Evolutionary conservation across 2,329 filamentous ascomycete genomes (phyloP), one percentile per base, ranked within the genome.

Genomic region (Byssochlamys sp.): DNA sequence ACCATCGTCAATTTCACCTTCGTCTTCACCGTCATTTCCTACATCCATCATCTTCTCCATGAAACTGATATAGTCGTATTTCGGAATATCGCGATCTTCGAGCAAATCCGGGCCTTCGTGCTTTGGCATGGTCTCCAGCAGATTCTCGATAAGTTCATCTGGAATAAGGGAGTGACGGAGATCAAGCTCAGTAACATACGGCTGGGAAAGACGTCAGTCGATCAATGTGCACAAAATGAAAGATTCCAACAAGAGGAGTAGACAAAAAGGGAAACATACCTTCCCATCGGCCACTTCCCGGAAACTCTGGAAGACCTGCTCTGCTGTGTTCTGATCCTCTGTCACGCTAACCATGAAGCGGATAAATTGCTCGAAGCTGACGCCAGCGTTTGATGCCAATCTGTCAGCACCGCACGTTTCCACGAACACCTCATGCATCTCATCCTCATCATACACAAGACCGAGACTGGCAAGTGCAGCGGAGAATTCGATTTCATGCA

Each of bases 321-420:
- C 94, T 11, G 94, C 94, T 3, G 91, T 96, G 73, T 99, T 96
- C 76, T 99, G 94, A 70, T 99, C 94, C 75, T 99, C 94, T 11
- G 94, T 99, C 54, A 96, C 94, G 65, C 95, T 90, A 53, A 99
- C 94, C 94, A 99, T 99, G 80, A 99, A 99, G 45, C 90, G 86
- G 71, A 99, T 99, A 70, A 99, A 99, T 74, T 97, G 92, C 77
- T 99, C 94, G 70, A 99, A 99, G 3, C 89, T 94, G 55, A 99
- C 94, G 63, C 88, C 84, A 12, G 72, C 71, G 57, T 73, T 72
- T 86, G 88, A 63, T 79, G 83, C 35, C 85, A 90, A 60, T 57
- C 73, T 65, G 33, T 64, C 63, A 54, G 68, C 70, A 39, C 83
- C 84, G 61, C 89, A 91, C n/a, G 91, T 95, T 56, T 92, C 88